Conservation (phyloP, 305 asterid species). For the Fraxinus albicans region DNA sequence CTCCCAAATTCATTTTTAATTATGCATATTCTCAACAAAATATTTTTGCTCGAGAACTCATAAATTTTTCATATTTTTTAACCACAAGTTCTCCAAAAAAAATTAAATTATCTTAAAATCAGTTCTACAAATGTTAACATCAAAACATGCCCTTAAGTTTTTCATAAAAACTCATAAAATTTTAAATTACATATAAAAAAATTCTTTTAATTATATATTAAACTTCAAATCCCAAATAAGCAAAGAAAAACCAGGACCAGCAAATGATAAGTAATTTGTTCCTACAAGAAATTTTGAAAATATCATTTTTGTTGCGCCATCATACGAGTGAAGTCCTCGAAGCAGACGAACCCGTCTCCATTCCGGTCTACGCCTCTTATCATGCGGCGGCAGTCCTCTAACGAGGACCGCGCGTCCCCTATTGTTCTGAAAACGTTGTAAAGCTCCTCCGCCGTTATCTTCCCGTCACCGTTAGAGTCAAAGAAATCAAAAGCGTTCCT, state of each 20-base stretch:
- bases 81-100: too few relatives aligned
- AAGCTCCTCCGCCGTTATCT: constrained; percentile 74
- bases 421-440: constrained; percentile 44
- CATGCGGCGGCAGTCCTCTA: constrained; percentile 82
- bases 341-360: constrained; percentile 75
- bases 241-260: background rate
- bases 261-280: background rate
- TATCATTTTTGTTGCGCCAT: constrained; percentile 56
- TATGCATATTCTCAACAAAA: too few relatives aligned
- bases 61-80: too few relatives aligned
- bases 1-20: background rate
- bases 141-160: background rate
- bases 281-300: background rate
- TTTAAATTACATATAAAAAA: background rate
- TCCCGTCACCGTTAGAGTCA: constrained; percentile 72
- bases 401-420: constrained; percentile 64
- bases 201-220: background rate
- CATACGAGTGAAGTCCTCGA: constrained; percentile 70
- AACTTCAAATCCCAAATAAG: background rate
- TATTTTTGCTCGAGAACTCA: too few relatives aligned
- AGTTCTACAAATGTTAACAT: background rate
- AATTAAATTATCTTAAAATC: background rate
- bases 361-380: constrained; percentile 57
- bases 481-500: constrained; percentile 65
- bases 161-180: background rate